These are phyloP conservation scores for Chenopodium berlandieri DNA, from an alignment of 148 eudicot genomes.

Conservation along the genomic window DNA sequence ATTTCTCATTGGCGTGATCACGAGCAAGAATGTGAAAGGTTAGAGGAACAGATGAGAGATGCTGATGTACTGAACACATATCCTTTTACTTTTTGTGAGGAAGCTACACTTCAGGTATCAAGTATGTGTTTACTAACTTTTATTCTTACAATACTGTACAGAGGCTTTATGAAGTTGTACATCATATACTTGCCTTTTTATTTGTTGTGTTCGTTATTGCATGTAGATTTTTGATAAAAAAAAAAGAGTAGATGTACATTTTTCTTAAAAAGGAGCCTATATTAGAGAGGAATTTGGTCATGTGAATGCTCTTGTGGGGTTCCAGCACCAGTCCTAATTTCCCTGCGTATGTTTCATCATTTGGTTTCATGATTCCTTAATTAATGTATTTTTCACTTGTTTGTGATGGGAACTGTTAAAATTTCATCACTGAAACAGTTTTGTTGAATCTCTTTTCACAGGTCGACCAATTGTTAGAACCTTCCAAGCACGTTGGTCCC, in stretches of 20 bases:
- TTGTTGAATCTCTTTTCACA: conserved; percentile 23
- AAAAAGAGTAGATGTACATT: conserved; percentile 66
- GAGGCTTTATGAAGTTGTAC: not conserved
- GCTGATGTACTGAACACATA: conserved; percentile 54
- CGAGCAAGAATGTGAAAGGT: conserved; percentile 75
- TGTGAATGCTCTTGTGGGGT: conserved; percentile 68
- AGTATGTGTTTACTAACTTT: not conserved
- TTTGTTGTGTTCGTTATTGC: conserved; percentile 4
- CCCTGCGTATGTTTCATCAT: conserved; percentile 37
- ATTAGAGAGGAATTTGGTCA: conserved; percentile 72
- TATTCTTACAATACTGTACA: not conserved
- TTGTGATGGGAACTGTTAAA: not conserved
- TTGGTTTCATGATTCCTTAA: conserved; percentile 1
- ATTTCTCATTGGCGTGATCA: conserved; percentile 73
- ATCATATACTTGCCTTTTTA: not conserved
- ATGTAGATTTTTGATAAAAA: conserved; percentile 45
- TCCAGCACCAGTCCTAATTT: conserved; percentile 11
- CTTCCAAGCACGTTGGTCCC: conserved; percentile 64
- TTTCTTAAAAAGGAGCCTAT: conserved; percentile 49
- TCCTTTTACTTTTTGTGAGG: conserved; percentile 64
- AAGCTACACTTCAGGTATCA: conserved; percentile 55
- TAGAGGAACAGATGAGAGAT: conserved; percentile 57
- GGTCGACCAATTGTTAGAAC: conserved; percentile 59
- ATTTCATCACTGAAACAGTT: not conserved
- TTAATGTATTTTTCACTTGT: not conserved